These are phyloP conservation scores for Pilasporangium apinafurcum DNA, from an alignment of 352 stramenopile species.

Conservation along the genomic window DNA sequence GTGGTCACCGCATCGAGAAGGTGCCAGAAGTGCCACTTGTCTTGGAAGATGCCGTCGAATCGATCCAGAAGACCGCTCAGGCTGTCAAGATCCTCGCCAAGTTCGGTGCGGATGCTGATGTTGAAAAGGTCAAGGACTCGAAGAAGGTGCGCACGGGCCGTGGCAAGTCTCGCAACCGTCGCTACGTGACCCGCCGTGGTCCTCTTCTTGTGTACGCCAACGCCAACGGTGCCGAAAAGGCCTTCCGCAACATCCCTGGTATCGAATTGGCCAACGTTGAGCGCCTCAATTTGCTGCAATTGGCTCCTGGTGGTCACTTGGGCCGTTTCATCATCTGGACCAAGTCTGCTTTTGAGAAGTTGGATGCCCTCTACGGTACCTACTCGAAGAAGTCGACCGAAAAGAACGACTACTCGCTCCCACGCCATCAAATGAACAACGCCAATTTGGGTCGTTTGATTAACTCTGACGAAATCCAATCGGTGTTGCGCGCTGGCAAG, in stretches of 20 bases:
- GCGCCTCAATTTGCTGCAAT: constrained; percentile 96
- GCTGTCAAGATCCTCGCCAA: constrained; percentile 93
- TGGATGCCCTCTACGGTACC: constrained; percentile 96
- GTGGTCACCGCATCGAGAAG: constrained; percentile 96
- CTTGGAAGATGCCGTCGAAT: constrained; percentile 90
- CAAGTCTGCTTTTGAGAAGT: constrained; percentile 95
- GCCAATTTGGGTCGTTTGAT: constrained; percentile 98
- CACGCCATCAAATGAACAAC: constrained; percentile 95
- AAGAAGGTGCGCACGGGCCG: constrained; percentile 97
- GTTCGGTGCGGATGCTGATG: constrained; percentile 93
- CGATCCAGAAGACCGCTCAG: constrained; percentile 93
- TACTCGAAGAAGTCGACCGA: constrained; percentile 85
- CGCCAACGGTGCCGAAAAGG: constrained; percentile 90
- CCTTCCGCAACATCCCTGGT: constrained; percentile 97
- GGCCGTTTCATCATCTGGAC: constrained; percentile 99
- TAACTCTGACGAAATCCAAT: constrained; percentile 99
- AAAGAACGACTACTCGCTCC: constrained; percentile 93
- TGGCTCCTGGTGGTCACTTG: constrained; percentile 98
- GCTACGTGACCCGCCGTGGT: constrained; percentile 93
- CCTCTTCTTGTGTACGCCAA: constrained; percentile 97
- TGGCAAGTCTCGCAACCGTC: constrained; percentile 98
- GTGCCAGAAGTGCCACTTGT: constrained; percentile 98
- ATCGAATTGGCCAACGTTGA: constrained; percentile 97
- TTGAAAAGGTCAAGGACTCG: constrained; percentile 97
- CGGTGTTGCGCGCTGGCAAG: constrained; percentile 93